Conservation (phyloP, 2,329 filamentous ascomycete genomes). For the Fusarium metavorans region DNA sequence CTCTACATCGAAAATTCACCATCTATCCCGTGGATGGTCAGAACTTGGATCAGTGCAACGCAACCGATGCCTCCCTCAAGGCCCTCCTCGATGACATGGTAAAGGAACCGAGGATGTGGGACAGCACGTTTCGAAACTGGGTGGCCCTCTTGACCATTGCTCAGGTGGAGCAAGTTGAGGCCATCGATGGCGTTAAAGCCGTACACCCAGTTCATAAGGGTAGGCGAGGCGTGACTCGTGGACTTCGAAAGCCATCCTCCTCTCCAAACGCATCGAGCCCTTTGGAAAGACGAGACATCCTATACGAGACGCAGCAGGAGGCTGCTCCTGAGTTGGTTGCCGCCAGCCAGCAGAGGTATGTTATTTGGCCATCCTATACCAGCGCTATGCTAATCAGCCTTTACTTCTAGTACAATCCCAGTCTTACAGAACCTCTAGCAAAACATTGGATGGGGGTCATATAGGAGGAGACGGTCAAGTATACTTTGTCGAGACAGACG, state of each 20-base stretch:
- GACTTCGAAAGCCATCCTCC: background rate
- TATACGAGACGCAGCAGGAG: background rate
- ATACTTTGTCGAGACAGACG: background rate
- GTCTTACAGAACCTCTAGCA: background rate
- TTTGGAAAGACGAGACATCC: background rate
- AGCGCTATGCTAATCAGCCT: background rate
- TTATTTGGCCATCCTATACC: background rate
- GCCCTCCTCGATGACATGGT: background rate
- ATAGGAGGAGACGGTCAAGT: background rate
- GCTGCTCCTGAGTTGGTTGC: background rate
- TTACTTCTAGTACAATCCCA: background rate
- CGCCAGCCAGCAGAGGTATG: background rate
- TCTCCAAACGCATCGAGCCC: background rate
- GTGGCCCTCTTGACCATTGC: background rate
- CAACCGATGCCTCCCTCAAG: background rate
- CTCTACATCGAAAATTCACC: background rate
- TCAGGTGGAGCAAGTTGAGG: background rate
- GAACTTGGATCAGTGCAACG: background rate
- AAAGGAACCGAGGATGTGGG: background rate
- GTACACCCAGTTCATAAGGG: background rate
- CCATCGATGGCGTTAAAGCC: background rate
- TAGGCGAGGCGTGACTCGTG: background rate
- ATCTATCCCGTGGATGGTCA: background rate
- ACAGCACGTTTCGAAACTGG: background rate
- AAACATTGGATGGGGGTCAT: background rate